Evolutionary conservation across 2,329 filamentous ascomycete genomes (phyloP), one percentile per base, ranked within the genome.

Genomic region (Rutstroemia sp.): DNA sequence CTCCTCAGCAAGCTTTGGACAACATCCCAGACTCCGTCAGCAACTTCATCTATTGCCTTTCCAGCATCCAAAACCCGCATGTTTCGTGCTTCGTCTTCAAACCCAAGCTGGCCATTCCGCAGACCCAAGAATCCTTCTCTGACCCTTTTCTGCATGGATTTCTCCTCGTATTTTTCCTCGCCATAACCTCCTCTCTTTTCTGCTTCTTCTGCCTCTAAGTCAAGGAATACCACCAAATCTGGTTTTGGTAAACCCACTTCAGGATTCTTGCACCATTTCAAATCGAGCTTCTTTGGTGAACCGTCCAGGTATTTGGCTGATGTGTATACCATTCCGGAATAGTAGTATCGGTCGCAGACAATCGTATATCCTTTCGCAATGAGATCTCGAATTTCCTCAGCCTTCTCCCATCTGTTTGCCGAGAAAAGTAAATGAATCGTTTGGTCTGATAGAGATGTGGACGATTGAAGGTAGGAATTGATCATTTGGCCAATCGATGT

Each of bases 261-360:
- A 1, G 92, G 89, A 16, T 84, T 79, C 63, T 89, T 84, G 7
- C 90, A 91, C 92, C 94, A 99, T 0, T 79, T 73, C 0, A 96
- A 76, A 0, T 80, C 75, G 12, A 96, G 78, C 5, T 51, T 39
- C 12, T n/a, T 42, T 16, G 47, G 27, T 21, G 45, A 54, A 2
- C 76, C 71, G 0, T 85, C 81, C 63, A 89, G 89, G 46, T 82
- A 77, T 69, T 97, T 97, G 3, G 94, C 92, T 0, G 90, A 89
- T 23, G 86, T 90, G 75, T 97, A 99, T 50, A 96, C 90, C 57
- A 92, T 88, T 54, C 94, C 94, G 19, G 88, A 94, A 75, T 96
- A 92, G 70, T 95, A 95, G 75, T 97, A 99, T 48, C 94, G 85
- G 72, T 99, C 94, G 63, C 92, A 85, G 40, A 99, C 77, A 34